Base-by-base conservation (phyloP, 2,329 filamentous ascomycete genomes). In the Talaromyces sp. region DNA sequence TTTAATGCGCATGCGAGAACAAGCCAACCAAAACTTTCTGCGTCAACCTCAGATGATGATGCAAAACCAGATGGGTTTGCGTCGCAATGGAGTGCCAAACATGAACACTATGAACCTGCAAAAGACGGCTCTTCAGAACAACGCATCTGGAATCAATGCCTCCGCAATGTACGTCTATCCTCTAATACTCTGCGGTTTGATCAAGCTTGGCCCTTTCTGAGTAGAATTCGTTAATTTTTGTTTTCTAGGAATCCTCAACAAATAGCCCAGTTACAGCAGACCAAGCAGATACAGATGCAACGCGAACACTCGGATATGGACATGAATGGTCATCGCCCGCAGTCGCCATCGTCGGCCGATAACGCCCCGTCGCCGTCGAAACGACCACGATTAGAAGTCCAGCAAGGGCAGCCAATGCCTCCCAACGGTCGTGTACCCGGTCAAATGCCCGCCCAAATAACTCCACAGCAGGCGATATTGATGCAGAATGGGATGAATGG, bases 301-400 rank as follows among this genome's bases (percentile, higher is more conserved):
- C 86, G 92, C 66, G 92, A 96, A 72, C 90, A 91, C 62, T 94
- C 92, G 16, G 88, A 90, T 68, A 92, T 95, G 86, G 92, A 96
- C 72, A 90, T 90, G 77, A 92, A 90, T 78, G 90, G 90, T 66
- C 88, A 89, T 70, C 87, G 93, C 66, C 89, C 92, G 33, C 88
- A 89, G 65, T 97, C 94, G 39, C 94, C 94, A 8, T 88, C 88
- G 60, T 89, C 90, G 43, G 89, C 88, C 63, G 93, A 97, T 62
- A 95, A 95, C 73, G 93, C 92, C 31, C 92, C 93, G 4, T 98
- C 94, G 37, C 94, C 94, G 1, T 94, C 91, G 68, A 98, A 98
- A 82, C 87, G 93, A 73, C 91, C 89, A 65, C 90, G 93, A 65
- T 85, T 97, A 67, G 91, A 93, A 69, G 88, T 89, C 73, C 84